These are phyloP conservation scores for Didymella segeticola DNA, from an alignment of 2,329 filamentous ascomycete species.

Conservation along the genomic window DNA sequence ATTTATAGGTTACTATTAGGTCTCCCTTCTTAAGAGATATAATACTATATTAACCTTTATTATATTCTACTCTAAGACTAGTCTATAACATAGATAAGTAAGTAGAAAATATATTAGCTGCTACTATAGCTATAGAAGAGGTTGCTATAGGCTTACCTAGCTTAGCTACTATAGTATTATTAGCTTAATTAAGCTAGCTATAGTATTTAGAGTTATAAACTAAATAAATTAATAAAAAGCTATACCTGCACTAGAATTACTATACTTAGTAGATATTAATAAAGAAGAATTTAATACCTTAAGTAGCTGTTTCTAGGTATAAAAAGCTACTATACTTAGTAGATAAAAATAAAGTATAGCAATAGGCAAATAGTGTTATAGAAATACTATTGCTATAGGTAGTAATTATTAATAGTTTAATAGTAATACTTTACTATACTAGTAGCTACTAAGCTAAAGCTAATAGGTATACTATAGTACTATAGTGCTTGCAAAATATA, in stretches of 20 bases:
- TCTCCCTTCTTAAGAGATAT: too few relatives aligned
- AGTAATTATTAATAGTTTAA: constrained; percentile 3
- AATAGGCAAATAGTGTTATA: constrained; percentile 6
- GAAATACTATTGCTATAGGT: not conserved
- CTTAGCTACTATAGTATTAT: not conserved
- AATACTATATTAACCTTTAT: too few relatives aligned
- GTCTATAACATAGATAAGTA: too few relatives aligned
- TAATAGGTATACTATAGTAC: constrained; percentile 7
- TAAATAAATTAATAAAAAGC: not conserved
- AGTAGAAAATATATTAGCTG: not conserved
- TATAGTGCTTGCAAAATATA: not conserved
- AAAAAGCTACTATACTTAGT: constrained; percentile 2
- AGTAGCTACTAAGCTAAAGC: constrained; percentile 1
- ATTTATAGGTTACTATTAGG: too few relatives aligned
- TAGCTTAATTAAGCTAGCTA: not conserved
- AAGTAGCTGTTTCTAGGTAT: not conserved
- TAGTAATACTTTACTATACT: constrained; percentile 6
- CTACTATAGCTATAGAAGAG: not conserved
- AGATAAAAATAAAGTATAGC: not conserved
- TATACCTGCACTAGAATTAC: not conserved
- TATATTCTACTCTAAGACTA: too few relatives aligned
- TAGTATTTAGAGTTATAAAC: not conserved
- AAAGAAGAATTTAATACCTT: not conserved
- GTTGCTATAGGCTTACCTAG: not conserved
- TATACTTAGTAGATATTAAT: not conserved